phyloP scores from a whole-genome alignment of 805 yeast species.

The Ogataea zsoltii region DNA sequence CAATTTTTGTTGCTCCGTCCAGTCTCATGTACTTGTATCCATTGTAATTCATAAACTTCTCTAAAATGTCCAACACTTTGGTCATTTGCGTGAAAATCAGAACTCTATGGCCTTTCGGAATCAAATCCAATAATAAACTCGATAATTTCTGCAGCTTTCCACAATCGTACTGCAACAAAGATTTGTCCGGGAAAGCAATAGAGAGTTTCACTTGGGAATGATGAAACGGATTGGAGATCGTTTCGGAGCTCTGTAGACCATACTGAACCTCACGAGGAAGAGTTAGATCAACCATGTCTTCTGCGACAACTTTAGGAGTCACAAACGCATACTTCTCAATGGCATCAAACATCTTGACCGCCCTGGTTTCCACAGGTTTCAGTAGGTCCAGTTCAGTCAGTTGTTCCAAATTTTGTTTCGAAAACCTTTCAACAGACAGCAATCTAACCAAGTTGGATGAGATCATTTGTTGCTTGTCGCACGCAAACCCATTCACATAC shows the following conservation, averaged over 20 bases:
- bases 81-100: slow-evolving; percentile 98
- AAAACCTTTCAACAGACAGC: slow-evolving; percentile 34
- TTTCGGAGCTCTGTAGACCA: slow-evolving; percentile 30
- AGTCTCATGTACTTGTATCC: slow-evolving; percentile 93
- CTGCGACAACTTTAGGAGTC: slow-evolving; percentile 82
- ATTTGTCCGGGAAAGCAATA: slow-evolving; percentile 95
- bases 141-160: slow-evolving; percentile 93
- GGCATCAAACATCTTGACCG: slow-evolving; percentile 43
- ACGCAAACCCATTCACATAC: slow-evolving; percentile 66
- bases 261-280: slow-evolving; percentile 41
- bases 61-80: slow-evolving; percentile 88
- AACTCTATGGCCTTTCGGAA: slow-evolving; percentile 88
- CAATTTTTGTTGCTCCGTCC: slow-evolving; percentile 97
- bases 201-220: slow-evolving; percentile 82
- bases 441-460: slow-evolving; percentile 57
- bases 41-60: slow-evolving; percentile 89
- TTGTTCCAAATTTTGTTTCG: slow-evolving; percentile 33
- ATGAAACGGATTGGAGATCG: slow-evolving; percentile 60
- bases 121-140: slow-evolving; percentile 67
- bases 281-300: slow-evolving; percentile 61
- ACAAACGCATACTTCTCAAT: slow-evolving; percentile 81
- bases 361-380: slow-evolving; percentile 43
- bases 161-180: slow-evolving; percentile 90
- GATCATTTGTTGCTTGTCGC: slow-evolving; percentile 64
- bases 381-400: slow-evolving; percentile 36